Percentiles rank a stretch among this genome's conserved stretches.
phyloP scores from a whole-genome alignment of 495 filamentous ascomycete genomes.

The Entonaema liquescens region DNA sequence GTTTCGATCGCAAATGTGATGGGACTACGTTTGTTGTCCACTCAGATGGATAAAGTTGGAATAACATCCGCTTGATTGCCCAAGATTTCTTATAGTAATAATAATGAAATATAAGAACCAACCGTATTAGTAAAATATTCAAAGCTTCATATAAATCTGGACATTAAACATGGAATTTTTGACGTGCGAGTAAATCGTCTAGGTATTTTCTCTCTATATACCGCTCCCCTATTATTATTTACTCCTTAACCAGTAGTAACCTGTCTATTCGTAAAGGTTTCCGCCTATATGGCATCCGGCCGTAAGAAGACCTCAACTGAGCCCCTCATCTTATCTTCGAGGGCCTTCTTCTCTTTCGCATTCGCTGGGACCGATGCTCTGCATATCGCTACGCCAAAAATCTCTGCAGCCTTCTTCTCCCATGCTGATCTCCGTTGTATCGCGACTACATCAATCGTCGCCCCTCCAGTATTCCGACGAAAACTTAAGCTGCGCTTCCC shows the following conservation, averaged over 20 bases:
- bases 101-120: neutral
- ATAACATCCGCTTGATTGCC: too few relatives aligned
- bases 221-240: neutral
- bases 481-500: slow-evolving; percentile 53
- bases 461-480: slow-evolving; percentile 44
- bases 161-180: neutral
- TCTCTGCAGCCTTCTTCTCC: slow-evolving; percentile 56
- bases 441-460: slow-evolving; percentile 41
- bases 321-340: slow-evolving; percentile 55
- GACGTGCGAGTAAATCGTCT: neutral
- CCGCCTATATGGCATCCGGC: slow-evolving; percentile 1
- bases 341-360: slow-evolving; percentile 56
- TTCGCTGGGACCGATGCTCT: slow-evolving; percentile 49
- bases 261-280: neutral
- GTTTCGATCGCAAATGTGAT: neutral
- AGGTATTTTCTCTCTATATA: slow-evolving; percentile 12
- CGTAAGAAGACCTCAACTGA: slow-evolving; percentile 55
- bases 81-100: neutral
- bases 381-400: slow-evolving; percentile 59
- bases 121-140: neutral
- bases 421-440: slow-evolving; percentile 53
- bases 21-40: neutral
- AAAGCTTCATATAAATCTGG: neutral
- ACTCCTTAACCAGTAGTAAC: neutral
- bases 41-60: neutral